Evolutionary conservation across 2,329 filamentous ascomycete species (phyloP).

Genomic region (Fusarium nurragi): DNA sequence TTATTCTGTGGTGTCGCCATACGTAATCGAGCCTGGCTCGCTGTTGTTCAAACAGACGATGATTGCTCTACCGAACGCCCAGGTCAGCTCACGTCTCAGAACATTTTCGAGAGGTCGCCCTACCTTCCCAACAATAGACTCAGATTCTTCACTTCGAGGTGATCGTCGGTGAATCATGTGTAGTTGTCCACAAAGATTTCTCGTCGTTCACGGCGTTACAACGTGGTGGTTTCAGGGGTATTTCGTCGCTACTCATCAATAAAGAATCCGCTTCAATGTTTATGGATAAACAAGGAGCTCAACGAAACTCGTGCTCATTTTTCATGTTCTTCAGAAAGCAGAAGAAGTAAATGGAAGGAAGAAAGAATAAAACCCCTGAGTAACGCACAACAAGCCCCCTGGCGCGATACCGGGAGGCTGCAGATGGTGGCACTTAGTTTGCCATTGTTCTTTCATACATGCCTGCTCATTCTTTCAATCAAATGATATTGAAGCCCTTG

Average conservation of each 20-base stretch:
- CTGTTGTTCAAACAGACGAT: not conserved
- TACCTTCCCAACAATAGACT: not conserved
- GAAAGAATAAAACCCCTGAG: not conserved
- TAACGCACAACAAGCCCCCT: not conserved
- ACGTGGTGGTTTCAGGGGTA: not conserved
- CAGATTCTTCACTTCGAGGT: not conserved
- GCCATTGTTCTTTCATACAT: not conserved
- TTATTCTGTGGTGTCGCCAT: not conserved
- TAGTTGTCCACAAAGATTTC: not conserved
- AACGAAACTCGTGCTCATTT: rapidly evolving
- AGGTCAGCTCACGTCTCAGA: not conserved
- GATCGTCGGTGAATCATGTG: not conserved
- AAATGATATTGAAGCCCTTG: not conserved
- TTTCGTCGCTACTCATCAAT: not conserved
- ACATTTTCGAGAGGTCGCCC: not conserved
- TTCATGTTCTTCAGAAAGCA: rapidly evolving
- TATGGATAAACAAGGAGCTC: not conserved
- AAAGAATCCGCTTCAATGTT: not conserved
- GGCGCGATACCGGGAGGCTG: not conserved
- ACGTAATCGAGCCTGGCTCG: not conserved
- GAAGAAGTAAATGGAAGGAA: not conserved
- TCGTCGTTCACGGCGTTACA: not conserved
- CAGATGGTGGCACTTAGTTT: constrained; percentile 4
- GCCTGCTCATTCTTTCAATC: rapidly evolving
- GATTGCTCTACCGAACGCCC: not conserved